Conservation (phyloP, 1,139 yeast genomes). For the Komagataea norvegica region DNA sequence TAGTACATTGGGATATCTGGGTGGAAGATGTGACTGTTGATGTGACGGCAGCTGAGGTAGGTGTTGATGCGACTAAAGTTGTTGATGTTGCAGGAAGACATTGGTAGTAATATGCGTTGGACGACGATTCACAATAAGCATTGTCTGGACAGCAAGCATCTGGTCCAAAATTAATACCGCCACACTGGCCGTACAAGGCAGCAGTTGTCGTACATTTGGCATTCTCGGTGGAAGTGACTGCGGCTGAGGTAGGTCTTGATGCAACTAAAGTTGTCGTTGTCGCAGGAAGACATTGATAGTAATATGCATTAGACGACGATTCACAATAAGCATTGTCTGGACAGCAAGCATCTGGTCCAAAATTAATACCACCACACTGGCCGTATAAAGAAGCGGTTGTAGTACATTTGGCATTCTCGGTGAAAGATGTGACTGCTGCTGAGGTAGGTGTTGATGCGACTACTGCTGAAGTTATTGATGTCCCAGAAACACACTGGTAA, state of each 20-base stretch:
- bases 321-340: too few relatives aligned
- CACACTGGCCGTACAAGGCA: neutral
- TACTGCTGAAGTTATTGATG: neutral
- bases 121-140: too few relatives aligned
- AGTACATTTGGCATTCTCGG: neutral
- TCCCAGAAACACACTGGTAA: conserved; percentile 4
- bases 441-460: neutral
- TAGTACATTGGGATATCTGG: conserved; percentile 18
- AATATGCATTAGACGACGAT: too few relatives aligned
- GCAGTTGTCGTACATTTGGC: conserved; percentile 1
- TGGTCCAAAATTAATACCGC: conserved; percentile 10
- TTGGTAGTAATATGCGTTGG: conserved; percentile 19
- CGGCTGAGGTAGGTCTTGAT: neutral
- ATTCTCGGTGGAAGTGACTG: neutral
- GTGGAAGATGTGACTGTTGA: conserved; percentile 20
- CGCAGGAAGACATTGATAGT: conserved; percentile 5
- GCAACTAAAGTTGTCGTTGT: neutral
- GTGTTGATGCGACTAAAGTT: neutral
- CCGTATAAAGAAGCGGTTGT: neutral
- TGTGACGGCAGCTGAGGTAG: neutral
- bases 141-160: conserved; percentile 27
- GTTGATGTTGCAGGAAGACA: conserved; percentile 3
- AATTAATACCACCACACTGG: neutral
- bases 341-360: conserved; percentile 26
- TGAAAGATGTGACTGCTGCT: neutral